Conservation (phyloP, 306 rosid genomes). For the Dryas drummondii region DNA sequence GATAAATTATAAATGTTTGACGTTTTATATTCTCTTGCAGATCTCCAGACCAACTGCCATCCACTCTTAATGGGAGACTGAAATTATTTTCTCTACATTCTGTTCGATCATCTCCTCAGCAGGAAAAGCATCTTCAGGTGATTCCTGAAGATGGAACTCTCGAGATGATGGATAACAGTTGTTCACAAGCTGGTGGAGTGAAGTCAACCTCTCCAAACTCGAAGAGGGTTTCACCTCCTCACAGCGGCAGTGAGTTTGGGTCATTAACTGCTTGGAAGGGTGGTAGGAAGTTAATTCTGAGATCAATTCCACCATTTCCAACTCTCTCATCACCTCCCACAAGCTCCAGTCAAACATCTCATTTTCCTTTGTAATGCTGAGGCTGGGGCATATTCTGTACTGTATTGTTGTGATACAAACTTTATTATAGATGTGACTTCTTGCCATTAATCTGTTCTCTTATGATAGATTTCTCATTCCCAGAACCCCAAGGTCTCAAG, state of each 20-base stretch:
- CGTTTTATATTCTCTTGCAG: neutral
- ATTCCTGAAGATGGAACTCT: slow-evolving; percentile 30
- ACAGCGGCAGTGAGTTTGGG: slow-evolving; percentile 2
- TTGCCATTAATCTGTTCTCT: neutral
- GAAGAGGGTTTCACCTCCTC: slow-evolving; percentile 30
- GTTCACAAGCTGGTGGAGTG: neutral
- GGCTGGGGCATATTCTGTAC: neutral
- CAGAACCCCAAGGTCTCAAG: neutral
- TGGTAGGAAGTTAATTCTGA: slow-evolving; percentile 31
- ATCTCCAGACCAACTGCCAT: slow-evolving; percentile 4
- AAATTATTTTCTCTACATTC: neutral
- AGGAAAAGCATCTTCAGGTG: slow-evolving; percentile 7
- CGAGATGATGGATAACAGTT: slow-evolving; percentile 6
- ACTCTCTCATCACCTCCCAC: slow-evolving; percentile 11
- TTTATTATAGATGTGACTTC: neutral
- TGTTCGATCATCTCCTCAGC: slow-evolving; percentile 15
- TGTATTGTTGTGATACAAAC: neutral
- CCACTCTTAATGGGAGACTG: neutral
- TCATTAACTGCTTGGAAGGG: slow-evolving; percentile 13
- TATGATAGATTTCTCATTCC: neutral
- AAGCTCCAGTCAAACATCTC: neutral
- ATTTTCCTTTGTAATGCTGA: too few relatives aligned
- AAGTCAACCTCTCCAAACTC: slow-evolving; percentile 32
- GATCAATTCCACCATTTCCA: slow-evolving; percentile 28
- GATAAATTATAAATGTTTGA: neutral